phyloP scores from a whole-genome alignment of 768 basidiomycete species.

The Gelatoporia subvermispora region DNA sequence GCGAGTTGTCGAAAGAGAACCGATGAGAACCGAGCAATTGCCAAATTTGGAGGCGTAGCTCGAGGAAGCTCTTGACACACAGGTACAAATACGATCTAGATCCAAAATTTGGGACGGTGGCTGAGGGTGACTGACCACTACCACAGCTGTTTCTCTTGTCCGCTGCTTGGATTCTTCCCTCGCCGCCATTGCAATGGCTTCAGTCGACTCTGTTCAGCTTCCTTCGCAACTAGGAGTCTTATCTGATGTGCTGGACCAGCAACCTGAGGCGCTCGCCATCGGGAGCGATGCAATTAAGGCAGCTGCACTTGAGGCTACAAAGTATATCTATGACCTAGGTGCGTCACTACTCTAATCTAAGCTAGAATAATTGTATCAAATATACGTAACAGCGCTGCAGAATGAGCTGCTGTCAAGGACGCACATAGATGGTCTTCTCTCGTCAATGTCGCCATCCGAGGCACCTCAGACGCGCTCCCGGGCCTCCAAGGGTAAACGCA shows the following conservation, averaged over 20 bases:
- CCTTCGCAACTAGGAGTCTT: slow-evolving; percentile 44
- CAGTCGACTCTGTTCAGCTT: slow-evolving; percentile 13
- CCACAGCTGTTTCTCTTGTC: too few species aligned
- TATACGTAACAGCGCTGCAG: slow-evolving; percentile 29
- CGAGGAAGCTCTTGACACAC: slow-evolving; percentile 11
- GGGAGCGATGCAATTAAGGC: slow-evolving; percentile 49
- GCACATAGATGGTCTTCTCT: slow-evolving; percentile 60
- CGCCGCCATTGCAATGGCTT: not conserved
- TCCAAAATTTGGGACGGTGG: slow-evolving; percentile 9
- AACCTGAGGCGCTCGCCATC: slow-evolving; percentile 49
- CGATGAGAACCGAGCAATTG: too few species aligned
- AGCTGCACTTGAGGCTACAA: slow-evolving; percentile 62
- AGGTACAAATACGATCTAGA: slow-evolving; percentile 10
- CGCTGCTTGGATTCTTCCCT: not conserved
- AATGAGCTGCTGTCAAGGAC: slow-evolving; percentile 63
- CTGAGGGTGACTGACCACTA: too few species aligned
- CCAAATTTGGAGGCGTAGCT: slow-evolving; percentile 4
- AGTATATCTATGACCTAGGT: slow-evolving; percentile 77
- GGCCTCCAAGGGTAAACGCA: slow-evolving; percentile 39
- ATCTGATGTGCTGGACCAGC: slow-evolving; percentile 49
- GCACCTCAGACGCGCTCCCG: slow-evolving; percentile 77
- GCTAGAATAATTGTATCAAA: too few species aligned
- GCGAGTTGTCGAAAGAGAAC: too few species aligned
- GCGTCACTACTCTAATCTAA: too few species aligned
- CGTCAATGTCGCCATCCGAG: slow-evolving; percentile 59